Evolutionary conservation across 208 protist genomes (phyloP), one percentile per base, ranked within the genome.

Genomic region (Crithidia bombi): DNA sequence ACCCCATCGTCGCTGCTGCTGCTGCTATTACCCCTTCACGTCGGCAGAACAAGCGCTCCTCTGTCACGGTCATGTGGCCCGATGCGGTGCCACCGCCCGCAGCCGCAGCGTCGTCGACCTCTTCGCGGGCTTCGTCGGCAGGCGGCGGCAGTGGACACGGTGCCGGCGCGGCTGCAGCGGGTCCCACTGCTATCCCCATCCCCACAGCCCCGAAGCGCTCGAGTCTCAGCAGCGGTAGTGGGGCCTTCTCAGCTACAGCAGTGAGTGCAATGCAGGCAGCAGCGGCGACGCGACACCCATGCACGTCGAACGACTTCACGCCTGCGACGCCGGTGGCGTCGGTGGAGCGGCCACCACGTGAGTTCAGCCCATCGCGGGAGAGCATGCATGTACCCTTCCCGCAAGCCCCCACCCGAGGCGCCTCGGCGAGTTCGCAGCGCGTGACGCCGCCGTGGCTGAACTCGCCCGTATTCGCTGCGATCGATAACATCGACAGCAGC

Each of bases 31-130:
- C 41, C 2, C 57, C 57, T 15, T 51, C 43, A 3, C 57, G 57
- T 4, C 57, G 57, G 28, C 57, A 32, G 41, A 64, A 64, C 57
- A 64, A 64, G 19, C 38, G 57, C 2, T 49, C 41, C 15, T 64
- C 57, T 5, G 57, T 64, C 25, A 64, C 35, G 10, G 57, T 64
- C 7, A 7, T 64, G 7, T 64, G 38, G 41, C 57, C 57, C 10
- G 57, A 64, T 28, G 23, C 57, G 21, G 28, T 51, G 57, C 28
- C 26, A 14, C 55, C 17, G 4, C 51, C 19, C 5, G 30, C 5
- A 15, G 3, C 10, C 30, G 5, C 30, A 23, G 30, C 51, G 5
- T 21, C 57, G 14, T 25, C 41, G 5, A 17, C 41, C 19, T n/a
- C 57, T 2, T 49, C 57, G 4, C 41, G 41, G 5, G 28, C 38